These are phyloP conservation scores for Corylus americana DNA, from an alignment of 306 rosid genomes.

Conservation along the genomic window DNA sequence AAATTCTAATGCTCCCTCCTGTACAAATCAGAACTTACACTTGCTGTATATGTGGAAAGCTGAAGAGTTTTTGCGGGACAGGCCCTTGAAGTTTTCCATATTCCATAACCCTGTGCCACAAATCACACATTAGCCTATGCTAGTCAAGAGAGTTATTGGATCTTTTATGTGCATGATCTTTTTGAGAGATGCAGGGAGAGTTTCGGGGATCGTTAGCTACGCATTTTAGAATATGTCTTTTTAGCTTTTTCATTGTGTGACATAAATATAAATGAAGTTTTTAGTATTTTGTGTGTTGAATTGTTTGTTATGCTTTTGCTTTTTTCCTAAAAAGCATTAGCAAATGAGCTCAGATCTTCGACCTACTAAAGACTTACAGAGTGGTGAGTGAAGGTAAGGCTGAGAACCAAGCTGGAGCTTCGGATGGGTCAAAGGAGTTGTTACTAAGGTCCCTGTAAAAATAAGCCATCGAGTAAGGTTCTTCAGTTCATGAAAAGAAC, in stretches of 20 bases:
- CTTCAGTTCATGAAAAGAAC: conserved; percentile 24
- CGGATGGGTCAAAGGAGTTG: conserved; percentile 70
- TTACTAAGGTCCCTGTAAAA: conserved; percentile 79
- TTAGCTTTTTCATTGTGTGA: too few relatives aligned
- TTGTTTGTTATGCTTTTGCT: too few relatives aligned
- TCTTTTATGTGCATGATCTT: neutral
- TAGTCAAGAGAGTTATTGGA: neutral
- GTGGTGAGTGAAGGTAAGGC: conserved; percentile 68
- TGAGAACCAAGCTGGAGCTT: conserved; percentile 77
- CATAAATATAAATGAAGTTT: too few relatives aligned
- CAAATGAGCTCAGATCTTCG: neutral
- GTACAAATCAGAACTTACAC: conserved; percentile 58
- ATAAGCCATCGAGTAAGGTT: conserved; percentile 8
- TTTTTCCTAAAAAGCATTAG: too few relatives aligned
- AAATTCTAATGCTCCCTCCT: conserved; percentile 9
- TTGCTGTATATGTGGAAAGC: conserved; percentile 77
- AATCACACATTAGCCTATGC: neutral
- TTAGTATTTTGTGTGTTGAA: too few relatives aligned
- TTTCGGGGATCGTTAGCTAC: neutral
- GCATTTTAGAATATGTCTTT: too few relatives aligned
- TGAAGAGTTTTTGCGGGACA: conserved; percentile 67
- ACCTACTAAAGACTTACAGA: conserved; percentile 57
- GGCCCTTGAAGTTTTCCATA: conserved; percentile 72
- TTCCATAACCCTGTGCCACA: conserved; percentile 61
- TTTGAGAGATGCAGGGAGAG: too few relatives aligned